Base-by-base conservation (phyloP, 495 filamentous ascomycete genomes). In the Hyaloscypha variabilis region DNA sequence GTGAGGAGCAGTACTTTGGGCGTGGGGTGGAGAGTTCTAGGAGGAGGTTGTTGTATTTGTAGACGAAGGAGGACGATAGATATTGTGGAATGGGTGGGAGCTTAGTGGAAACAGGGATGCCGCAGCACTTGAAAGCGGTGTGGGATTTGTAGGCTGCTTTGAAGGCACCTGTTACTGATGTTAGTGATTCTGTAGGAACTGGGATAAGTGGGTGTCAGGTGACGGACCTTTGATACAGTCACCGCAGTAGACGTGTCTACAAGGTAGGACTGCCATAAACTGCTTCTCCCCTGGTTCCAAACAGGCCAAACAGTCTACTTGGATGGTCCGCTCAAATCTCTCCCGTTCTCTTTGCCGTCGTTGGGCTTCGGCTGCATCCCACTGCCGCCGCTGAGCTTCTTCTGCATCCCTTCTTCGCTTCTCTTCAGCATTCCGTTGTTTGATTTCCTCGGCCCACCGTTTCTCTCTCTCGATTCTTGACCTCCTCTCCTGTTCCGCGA, bases 61-160 rank as follows among this genome's bases (percentile, higher is more conserved):
- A 5, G 1, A 19, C 8, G 52, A 58, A 29, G 30, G 52, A 52
- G 5, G 61, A 28, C 28, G 58, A 53, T 26, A 52, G 49, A 0
- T 8, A 21, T 21, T 14, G n/a, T 14, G 17, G 19, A 19, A 31
- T 8, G 4, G 26, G 53, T 39, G 39, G 11, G 52, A 50, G 26
- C 3, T 21, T 34, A 19, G 54, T 34, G 19, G 54, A 58, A 36
- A 42, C 6, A 24, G 51, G 30, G 23, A 21, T 52, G 19, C 24
- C 58, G 60, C 65, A 67, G 36, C 65, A 67, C 60, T 52, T 63
- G 55, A 67, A 67, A 10, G 55, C 28, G 11, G 36, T 29, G 28
- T 49, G 60, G 23, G 60, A 63, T 46, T 58, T 59, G 21, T 34
- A 42, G 11, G 65, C 65, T 21, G 60, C 28, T 53, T 67, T 64